Evolutionary conservation across 139 green algal species (phyloP).

Genomic region (Pedinophyceae sp.): DNA sequence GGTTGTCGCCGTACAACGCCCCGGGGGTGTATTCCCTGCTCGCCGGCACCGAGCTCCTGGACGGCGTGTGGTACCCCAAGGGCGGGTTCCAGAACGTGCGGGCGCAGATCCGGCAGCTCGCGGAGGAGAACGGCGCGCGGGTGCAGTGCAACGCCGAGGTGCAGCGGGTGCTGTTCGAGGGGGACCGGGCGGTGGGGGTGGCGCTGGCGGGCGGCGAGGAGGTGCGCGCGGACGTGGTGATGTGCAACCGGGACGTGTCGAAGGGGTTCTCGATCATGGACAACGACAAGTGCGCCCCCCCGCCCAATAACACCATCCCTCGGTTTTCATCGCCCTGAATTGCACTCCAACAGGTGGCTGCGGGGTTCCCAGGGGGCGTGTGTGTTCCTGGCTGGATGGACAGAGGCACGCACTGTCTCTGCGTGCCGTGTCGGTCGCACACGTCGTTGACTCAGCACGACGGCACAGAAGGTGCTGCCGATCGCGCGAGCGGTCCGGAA

Average conservation of each 20-base stretch:
- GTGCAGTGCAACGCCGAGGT: slow-evolving; percentile 2
- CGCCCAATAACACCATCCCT: too few relatives aligned
- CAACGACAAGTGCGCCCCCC: not conserved
- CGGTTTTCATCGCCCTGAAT: too few relatives aligned
- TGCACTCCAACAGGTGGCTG: slow-evolving; percentile 33
- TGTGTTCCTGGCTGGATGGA: too few relatives aligned
- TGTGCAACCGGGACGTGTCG: slow-evolving; percentile 29
- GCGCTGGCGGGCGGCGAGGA: slow-evolving; percentile 22
- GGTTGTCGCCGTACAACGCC: slow-evolving; percentile 54
- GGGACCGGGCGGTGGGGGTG: slow-evolving; percentile 30
- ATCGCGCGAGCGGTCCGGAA: too few relatives aligned
- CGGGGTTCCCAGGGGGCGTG: too few relatives aligned
- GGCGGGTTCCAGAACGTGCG: slow-evolving; percentile 55
- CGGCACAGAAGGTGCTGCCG: too few relatives aligned
- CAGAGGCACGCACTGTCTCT: too few relatives aligned
- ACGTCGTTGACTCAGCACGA: too few relatives aligned
- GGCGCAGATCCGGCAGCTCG: not conserved
- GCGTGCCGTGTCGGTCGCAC: too few relatives aligned
- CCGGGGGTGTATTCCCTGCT: slow-evolving; percentile 67
- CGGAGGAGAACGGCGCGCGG: slow-evolving; percentile 22
- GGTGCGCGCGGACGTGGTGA: slow-evolving; percentile 40
- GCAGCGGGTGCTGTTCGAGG: too few relatives aligned
- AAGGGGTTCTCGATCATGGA: slow-evolving; percentile 11
- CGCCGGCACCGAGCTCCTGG: slow-evolving; percentile 68
- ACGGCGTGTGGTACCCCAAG: slow-evolving; percentile 69